Percentiles rank a stretch among this genome's conserved stretches.
Evolutionary conservation across 2,329 filamentous ascomycete species (phyloP).

Genomic region (Diplocarpon rosae): DNA sequence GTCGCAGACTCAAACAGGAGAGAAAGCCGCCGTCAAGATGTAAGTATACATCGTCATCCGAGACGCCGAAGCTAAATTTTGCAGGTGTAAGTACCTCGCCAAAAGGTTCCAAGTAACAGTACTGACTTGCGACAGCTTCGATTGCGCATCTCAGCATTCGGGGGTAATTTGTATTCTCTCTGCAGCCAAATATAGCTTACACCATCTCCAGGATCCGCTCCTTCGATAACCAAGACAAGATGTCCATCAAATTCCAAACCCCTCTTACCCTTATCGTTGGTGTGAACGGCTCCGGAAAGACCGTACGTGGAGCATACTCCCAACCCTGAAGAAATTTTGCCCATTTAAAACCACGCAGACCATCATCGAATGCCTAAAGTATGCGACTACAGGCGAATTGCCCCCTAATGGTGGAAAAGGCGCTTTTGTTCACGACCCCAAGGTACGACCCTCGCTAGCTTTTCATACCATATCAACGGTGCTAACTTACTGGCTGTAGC

Average conservation of each 20-base stretch:
- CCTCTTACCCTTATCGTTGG: constrained; percentile 94
- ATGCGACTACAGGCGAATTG: constrained; percentile 88
- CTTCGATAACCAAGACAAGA: constrained; percentile 63
- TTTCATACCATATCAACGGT: background rate
- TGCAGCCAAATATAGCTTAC: no score
- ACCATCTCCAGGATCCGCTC: constrained; percentile 53
- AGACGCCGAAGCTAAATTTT: background rate
- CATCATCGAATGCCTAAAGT: constrained; percentile 97
- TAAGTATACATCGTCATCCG: background rate
- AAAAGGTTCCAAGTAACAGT: background rate
- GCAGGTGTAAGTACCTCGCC: constrained; percentile 14
- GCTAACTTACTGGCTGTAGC: constrained; percentile 31
- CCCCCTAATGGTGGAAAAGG: constrained; percentile 82
- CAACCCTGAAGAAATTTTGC: constrained; percentile 6
- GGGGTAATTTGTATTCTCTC: constrained; percentile 38
- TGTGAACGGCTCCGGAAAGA: constrained; percentile 95
- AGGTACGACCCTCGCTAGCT: constrained; percentile 35
- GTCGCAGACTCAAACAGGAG: background rate
- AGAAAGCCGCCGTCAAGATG: background rate
- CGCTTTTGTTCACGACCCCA: constrained; percentile 96
- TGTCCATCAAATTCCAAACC: constrained; percentile 79
- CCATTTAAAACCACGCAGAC: constrained; percentile 38
- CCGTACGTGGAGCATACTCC: constrained; percentile 33
- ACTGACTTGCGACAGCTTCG: constrained; percentile 47
- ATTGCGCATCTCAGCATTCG: constrained; percentile 84